A percentile compares a stretch with the other conserved stretches of the same genome.
Conservation (phyloP, 305 asterid genomes). For the Vinca major region DNA sequence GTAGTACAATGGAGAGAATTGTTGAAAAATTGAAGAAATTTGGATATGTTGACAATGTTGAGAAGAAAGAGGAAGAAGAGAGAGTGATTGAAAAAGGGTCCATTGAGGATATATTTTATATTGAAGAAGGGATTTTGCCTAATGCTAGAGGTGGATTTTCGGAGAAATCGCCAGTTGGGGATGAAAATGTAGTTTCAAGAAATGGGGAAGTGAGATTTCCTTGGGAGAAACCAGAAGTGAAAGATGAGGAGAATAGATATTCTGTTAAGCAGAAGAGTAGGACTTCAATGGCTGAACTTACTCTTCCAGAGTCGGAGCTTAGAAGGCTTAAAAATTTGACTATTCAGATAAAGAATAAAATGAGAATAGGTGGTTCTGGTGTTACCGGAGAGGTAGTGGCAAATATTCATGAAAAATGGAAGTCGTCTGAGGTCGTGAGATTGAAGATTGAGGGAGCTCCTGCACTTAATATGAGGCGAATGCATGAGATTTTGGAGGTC, state of each 20-base stretch:
- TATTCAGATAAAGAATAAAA: slow-evolving; percentile 62
- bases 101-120: slow-evolving; percentile 70
- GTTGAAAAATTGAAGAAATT: slow-evolving; percentile 79
- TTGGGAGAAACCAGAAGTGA: slow-evolving; percentile 52
- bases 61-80: slow-evolving; percentile 24
- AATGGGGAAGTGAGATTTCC: slow-evolving; percentile 59
- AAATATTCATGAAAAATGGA: slow-evolving; percentile 74
- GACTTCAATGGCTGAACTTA: slow-evolving; percentile 60
- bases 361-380: slow-evolving; percentile 62
- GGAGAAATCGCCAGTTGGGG: slow-evolving; percentile 46
- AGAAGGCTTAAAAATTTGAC: slow-evolving; percentile 64
- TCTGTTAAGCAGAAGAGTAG: slow-evolving; percentile 53
- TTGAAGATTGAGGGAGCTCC: slow-evolving; percentile 85
- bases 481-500: slow-evolving; percentile 90
- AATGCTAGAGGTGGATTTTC: slow-evolving; percentile 76
- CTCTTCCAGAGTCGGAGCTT: slow-evolving; percentile 74
- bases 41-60: slow-evolving; percentile 66
- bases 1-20: slow-evolving; percentile 88
- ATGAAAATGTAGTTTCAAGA: slow-evolving; percentile 30
- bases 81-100: slow-evolving; percentile 63
- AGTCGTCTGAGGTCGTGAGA: slow-evolving; percentile 63
- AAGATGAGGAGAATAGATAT: slow-evolving; percentile 27
- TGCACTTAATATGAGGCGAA: slow-evolving; percentile 87
- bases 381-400: slow-evolving; percentile 72
- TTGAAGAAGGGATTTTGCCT: slow-evolving; percentile 78